Evolutionary conservation across 257 asterid species (phyloP), one percentile per base, ranked within the genome.

Genomic region (Cordia subcordata): DNA sequence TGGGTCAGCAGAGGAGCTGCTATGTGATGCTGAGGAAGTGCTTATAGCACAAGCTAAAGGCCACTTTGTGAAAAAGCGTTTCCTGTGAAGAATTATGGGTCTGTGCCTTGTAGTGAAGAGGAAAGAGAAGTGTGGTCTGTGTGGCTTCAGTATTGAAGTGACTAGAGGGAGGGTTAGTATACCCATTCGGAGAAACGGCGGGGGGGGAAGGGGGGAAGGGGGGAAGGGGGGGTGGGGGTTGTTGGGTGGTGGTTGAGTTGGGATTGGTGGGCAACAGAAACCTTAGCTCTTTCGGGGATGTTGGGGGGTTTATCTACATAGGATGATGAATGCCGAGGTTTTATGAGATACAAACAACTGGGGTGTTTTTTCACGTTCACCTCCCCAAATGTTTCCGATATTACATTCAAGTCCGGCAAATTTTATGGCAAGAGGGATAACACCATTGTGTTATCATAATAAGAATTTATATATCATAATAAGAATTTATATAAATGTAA

Each of bases 161-260:
- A 85, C 75, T 53, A 84, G 55, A 10, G 96, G 98, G 50, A 84
- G 77, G 33, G 92, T 65, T 10, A 84, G 84, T 51, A 77, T 67
- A 51, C 88, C 88, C 98, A 91, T 91, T 70, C n/a, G n/a, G n/a
- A n/a, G n/a, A n/a, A n/a, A n/a, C n/a, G n/a, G n/a, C n/a, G n/a
- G n/a, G n/a, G n/a, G n/a, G n/a, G n/a, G n/a, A n/a, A n/a, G n/a
- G n/a, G n/a, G n/a, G n/a, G n/a, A n/a, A n/a, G n/a, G n/a, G n/a
- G n/a, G n/a, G n/a, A n/a, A n/a, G n/a, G n/a, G n/a, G n/a, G n/a
- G n/a, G n/a, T n/a, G n/a, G n/a, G n/a, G n/a, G 42, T 14, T 33
- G 21, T 45, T 0, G 23, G 49, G 58, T 58, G 35, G 35, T 27
- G 35, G 3, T 3, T 27, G 35, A 27, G 35, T 27, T 3, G 3